A percentile compares a stretch with the other conserved stretches of the same genome.
phyloP scores from a whole-genome alignment of 2,329 filamentous ascomycete genomes.

The Pseudopyrenochaeta lycopersici region DNA sequence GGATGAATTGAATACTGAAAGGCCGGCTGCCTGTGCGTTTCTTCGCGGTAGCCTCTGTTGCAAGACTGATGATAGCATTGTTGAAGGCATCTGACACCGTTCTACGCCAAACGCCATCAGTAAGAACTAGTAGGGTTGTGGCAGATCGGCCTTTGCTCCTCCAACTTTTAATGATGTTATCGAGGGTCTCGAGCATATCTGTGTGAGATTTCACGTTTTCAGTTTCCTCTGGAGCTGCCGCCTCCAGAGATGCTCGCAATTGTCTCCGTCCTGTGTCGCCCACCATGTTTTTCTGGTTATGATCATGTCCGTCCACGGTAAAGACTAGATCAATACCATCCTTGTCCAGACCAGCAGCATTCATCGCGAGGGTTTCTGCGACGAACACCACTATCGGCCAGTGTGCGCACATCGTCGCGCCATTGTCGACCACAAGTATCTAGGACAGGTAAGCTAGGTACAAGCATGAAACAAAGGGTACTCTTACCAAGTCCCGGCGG shows the following conservation, averaged over 20 bases:
- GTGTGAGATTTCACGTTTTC: neutral
- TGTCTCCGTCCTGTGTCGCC: neutral
- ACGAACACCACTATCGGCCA: conserved; percentile 25
- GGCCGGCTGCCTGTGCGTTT: conserved; percentile 2
- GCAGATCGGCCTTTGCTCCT: neutral
- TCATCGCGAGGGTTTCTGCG: conserved; percentile 20
- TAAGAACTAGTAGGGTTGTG: conserved; percentile 20
- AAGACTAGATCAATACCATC: conserved; percentile 24
- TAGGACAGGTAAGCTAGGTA: neutral
- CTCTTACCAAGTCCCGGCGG: neutral
- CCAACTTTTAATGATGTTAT: conserved; percentile 7
- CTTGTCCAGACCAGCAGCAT: conserved; percentile 21
- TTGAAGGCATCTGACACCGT: neutral
- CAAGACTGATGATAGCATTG: conserved; percentile 10
- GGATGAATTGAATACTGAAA: conserved; percentile 26
- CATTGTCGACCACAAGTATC: conserved; percentile 25
- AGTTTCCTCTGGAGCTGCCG: conserved; percentile 6
- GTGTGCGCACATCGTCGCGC: conserved; percentile 13
- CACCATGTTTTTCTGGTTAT: neutral
- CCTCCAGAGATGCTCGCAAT: neutral
- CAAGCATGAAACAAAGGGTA: too few relatives aligned
- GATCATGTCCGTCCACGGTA: conserved; percentile 4
- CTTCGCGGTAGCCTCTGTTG: neutral
- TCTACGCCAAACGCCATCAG: conserved; percentile 18
- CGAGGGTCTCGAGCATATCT: neutral